These are phyloP conservation scores for Aspergillus tanneri DNA, from an alignment of 2,329 filamentous ascomycete genomes.

Conservation along the genomic window DNA sequence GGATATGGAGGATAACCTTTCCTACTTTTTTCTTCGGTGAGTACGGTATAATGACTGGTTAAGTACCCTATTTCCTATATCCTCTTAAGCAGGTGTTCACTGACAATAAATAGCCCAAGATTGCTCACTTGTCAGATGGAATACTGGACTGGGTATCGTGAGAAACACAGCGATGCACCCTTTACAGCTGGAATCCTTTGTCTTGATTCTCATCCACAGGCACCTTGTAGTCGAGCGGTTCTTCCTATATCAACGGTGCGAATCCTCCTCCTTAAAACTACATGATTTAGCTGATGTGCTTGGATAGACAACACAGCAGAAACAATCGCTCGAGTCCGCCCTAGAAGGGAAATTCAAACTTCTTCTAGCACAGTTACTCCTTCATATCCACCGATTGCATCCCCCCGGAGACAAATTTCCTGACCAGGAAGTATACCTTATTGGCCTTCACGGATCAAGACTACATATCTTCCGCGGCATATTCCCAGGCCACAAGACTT, in stretches of 20 bases:
- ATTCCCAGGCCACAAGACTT: conserved; percentile 30
- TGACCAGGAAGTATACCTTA: conserved; percentile 31
- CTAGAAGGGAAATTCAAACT: conserved; percentile 28
- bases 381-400: conserved; percentile 18
- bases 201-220: conserved; percentile 18
- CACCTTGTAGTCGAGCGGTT: conserved; percentile 6
- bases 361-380: conserved; percentile 26
- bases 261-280: too few relatives aligned
- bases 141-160: conserved; percentile 28
- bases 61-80: not conserved
- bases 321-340: conserved; percentile 13
- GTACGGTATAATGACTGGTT: not conserved
- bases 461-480: conserved; percentile 30
- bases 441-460: conserved; percentile 29
- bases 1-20: conserved; percentile 5
- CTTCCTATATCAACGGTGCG: conserved; percentile 26
- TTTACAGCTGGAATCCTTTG: conserved; percentile 20
- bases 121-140: conserved; percentile 17
- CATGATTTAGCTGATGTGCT: not conserved
- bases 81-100: not conserved
- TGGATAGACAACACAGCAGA: conserved; percentile 17
- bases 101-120: conserved; percentile 17
- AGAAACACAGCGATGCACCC: conserved; percentile 25
- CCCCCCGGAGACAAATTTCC: conserved; percentile 26
- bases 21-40: conserved; percentile 22